Evolutionary conservation across 2,329 filamentous ascomycete species (phyloP), one percentile per base, ranked within the genome.

Genomic region (Zymoseptoria passerinii): DNA sequence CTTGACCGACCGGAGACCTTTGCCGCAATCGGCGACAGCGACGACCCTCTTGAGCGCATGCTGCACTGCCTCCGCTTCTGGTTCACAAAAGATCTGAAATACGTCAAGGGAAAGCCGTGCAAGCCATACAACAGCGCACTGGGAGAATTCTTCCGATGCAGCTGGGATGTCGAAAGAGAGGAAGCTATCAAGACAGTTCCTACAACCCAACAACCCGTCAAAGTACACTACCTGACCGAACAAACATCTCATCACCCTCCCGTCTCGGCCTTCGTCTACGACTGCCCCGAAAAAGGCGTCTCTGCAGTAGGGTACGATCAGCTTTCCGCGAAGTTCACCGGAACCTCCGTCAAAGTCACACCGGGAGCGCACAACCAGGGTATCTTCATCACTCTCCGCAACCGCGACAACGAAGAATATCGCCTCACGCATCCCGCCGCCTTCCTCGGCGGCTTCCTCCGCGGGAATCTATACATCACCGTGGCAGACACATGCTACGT

Each of bases 1-100:
- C 81, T 99, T 72, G 94, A 99, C 75, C 84, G 91, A 67, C 92
- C 92, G 20, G 95, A 95, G 74, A 90, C 92, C 52, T 96, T 99
- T 72, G 82, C 83, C 63, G 86, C 84, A 64, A 87, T 88, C 69
- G 94, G 92, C 68, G 92, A 92, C 68, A 94, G 92, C 18, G 89
- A 97, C 67, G 90, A 97, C 67, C 83, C 88, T 9, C 79, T 97
- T 57, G 92, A 94, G 67, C 90, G 94, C 66, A 96, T 96, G 89
- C 83, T 99, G 54, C 92, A 92, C 70, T 90, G 95, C 28, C 76
- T 97, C 67, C 86, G 92, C 60, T 99, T 97, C 76, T 99, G 94
- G 94, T 95, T 97, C 70, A 97, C 94, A 63, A 99, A 99, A 75
- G 94, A 99, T 74, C 74, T 99, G 74, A 99, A 99, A 83, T 99